These are phyloP conservation scores for Pezizomycotina sp. DNA, from an alignment of 2,329 filamentous ascomycete genomes.

Conservation along the genomic window DNA sequence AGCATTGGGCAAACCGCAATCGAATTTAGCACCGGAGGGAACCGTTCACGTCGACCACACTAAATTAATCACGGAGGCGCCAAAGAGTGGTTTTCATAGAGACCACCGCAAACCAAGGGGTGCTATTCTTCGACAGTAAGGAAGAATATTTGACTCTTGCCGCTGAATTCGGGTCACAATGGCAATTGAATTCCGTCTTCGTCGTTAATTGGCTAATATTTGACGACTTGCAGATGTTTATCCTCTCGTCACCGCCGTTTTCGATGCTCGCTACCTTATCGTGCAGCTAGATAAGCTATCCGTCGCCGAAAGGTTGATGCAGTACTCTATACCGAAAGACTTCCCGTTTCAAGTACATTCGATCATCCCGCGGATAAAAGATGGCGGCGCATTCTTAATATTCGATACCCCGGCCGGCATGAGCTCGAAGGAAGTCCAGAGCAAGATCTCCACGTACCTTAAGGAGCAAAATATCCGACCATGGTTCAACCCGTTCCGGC, in stretches of 20 bases:
- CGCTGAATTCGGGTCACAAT: neutral
- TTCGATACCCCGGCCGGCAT: conserved; percentile 41
- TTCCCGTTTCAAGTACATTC: conserved; percentile 50
- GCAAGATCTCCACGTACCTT: conserved; percentile 45
- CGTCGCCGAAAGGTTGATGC: conserved; percentile 36
- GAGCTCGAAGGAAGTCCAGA: conserved; percentile 41
- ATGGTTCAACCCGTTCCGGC: conserved; percentile 73
- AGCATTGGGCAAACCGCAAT: neutral
- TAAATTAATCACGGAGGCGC: conserved; percentile 6
- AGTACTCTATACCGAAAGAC: conserved; percentile 40
- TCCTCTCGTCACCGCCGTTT: conserved; percentile 49
- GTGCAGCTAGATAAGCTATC: conserved; percentile 38
- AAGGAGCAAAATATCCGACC: conserved; percentile 57
- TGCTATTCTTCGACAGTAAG: conserved; percentile 81
- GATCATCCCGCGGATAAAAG: conserved; percentile 68
- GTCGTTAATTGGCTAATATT: conserved; percentile 2
- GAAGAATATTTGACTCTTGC: conserved; percentile 1
- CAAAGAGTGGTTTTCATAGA: conserved; percentile 64
- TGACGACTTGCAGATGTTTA: conserved; percentile 49
- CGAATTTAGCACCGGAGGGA: neutral
- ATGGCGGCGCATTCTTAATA: conserved; percentile 88
- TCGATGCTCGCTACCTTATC: conserved; percentile 37
- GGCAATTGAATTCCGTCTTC: conserved; percentile 7
- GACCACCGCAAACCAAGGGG: conserved; percentile 57
- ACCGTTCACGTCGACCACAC: conserved; percentile 6